phyloP scores from a whole-genome alignment of 2,329 filamentous ascomycete species.

The Exophiala xenobiotica region DNA sequence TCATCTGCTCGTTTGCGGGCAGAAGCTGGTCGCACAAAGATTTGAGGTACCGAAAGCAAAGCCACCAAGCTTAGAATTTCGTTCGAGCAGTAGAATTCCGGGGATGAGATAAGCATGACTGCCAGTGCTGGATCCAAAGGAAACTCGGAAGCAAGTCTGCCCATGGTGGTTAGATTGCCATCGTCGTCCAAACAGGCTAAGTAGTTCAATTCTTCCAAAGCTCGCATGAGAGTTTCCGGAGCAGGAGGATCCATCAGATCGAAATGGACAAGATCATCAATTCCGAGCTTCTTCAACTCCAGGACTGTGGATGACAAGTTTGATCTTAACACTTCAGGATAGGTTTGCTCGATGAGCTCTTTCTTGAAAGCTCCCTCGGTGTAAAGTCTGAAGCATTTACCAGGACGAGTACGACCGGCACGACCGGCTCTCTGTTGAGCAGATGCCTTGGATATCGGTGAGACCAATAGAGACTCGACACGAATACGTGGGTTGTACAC shows the following conservation, averaged over 20 bases:
- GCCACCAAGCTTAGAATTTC: conserved; percentile 95
- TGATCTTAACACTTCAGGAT: conserved; percentile 91
- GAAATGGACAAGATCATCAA: conserved; percentile 95
- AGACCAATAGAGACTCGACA: conserved; percentile 95
- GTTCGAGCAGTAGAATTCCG: conserved; percentile 98
- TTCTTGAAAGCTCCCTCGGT: conserved; percentile 96
- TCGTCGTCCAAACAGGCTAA: conserved; percentile 95
- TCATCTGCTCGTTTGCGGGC: conserved; percentile 90
- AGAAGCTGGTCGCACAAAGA: conserved; percentile 83
- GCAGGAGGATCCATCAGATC: conserved; percentile 98
- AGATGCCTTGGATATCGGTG: conserved; percentile 95
- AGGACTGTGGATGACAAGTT: conserved; percentile 94
- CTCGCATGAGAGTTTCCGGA: conserved; percentile 97
- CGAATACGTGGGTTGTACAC: conserved; percentile 97
- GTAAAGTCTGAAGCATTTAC: conserved; percentile 97
- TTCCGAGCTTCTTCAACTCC: conserved; percentile 94
- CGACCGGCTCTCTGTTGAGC: conserved; percentile 97
- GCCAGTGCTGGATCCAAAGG: conserved; percentile 90
- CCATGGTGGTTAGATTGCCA: conserved; percentile 83
- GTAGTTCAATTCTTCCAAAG: conserved; percentile 95
- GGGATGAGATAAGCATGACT: conserved; percentile 96
- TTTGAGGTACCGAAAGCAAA: conserved; percentile 87
- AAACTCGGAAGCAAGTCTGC: conserved; percentile 87
- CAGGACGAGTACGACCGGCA: conserved; percentile 96
- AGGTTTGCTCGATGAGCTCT: conserved; percentile 94